Percentiles rank a stretch among this genome's conserved stretches.
Conservation (phyloP, 163 green algal species). For the Trebouxiophyceae sp. region DNA sequence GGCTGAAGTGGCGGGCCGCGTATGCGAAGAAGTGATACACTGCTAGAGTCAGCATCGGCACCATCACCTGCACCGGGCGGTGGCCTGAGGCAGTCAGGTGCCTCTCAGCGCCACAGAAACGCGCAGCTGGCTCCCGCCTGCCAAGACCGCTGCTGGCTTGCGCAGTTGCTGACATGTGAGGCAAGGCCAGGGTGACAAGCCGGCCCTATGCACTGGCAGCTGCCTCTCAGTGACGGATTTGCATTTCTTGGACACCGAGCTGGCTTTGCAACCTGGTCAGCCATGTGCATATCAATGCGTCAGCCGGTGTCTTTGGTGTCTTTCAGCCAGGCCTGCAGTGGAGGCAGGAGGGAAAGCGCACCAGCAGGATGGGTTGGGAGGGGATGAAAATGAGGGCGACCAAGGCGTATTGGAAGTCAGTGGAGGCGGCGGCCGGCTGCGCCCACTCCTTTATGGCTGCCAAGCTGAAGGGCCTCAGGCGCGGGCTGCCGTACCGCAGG, state of each 20-base stretch:
- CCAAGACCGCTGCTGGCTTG: too few relatives aligned
- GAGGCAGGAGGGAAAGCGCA: neutral
- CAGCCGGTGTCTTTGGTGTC: too few relatives aligned
- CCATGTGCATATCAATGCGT: too few relatives aligned
- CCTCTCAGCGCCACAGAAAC: neutral
- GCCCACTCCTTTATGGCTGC: constrained; percentile 7
- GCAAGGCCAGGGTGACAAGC: too few relatives aligned
- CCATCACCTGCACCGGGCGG: constrained; percentile 1
- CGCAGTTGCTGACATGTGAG: too few relatives aligned
- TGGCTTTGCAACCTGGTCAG: too few relatives aligned
- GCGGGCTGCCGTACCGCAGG: constrained; percentile 5
- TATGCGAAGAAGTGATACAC: constrained; percentile 18
- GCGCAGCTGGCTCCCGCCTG: too few relatives aligned
- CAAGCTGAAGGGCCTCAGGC: constrained; percentile 6
- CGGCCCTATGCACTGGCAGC: too few relatives aligned
- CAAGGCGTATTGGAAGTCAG: constrained; percentile 20
- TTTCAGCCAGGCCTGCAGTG: too few relatives aligned
- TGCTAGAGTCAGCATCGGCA: constrained; percentile 11
- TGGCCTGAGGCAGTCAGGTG: neutral
- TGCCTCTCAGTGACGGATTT: too few relatives aligned
- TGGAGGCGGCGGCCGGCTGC: constrained; percentile 3
- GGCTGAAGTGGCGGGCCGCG: neutral
- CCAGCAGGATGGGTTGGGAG: constrained; percentile 6
- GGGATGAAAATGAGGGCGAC: constrained; percentile 2
- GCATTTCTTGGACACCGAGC: too few relatives aligned